Evolutionary conservation across 768 basidiomycete genomes (phyloP), one percentile per base, ranked within the genome.

Genomic region (Calocera viscosa): DNA sequence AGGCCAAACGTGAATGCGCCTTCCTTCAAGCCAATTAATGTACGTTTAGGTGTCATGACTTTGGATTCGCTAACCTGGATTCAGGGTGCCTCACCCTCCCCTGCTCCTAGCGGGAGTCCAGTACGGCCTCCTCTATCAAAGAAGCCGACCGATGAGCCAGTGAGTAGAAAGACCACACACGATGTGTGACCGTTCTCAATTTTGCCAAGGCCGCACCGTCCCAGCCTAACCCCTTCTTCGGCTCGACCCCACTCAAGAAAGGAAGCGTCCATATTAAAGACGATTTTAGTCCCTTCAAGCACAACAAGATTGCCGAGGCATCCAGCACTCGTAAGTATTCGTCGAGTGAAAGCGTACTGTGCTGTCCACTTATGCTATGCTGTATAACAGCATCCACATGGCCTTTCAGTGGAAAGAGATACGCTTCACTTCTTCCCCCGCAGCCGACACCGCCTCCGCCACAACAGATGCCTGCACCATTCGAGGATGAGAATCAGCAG

Each of bases 281-380:
- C 71, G 95, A 97, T 74, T 99, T 99, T 75, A 96, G 94, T 75
- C 94, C 95, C 17, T 96, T 95, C 84, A 91, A 91, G 78, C 84
- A 88, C 72, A 83, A 84, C 73, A 91, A 91, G 75, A 86, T 93
- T 30, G 83, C 80, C 8, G 90, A 91, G 65, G 84, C 93, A 7
- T 77, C 82, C 28, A 82, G 84, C 73, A 83, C 91, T 69, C 76
- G 93, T 94, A 74, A 72, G 92, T 83, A 16, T 28, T 1, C 34
- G 16, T 38, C 30, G 1, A 26, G 38, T 12, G 22, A 40, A 22
- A 41, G 5, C 39, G 5, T 43, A 66, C 30, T 22, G 28, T 12
- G 10, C 12, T 30, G 8, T 7, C 68, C 17, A 5, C 16, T 19
- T 22, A 8, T n/a, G n/a, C n/a, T n/a, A 39, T 34, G 30, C 17